phyloP scores from a whole-genome alignment of 345 rosid species.

The Brassica incana region DNA sequence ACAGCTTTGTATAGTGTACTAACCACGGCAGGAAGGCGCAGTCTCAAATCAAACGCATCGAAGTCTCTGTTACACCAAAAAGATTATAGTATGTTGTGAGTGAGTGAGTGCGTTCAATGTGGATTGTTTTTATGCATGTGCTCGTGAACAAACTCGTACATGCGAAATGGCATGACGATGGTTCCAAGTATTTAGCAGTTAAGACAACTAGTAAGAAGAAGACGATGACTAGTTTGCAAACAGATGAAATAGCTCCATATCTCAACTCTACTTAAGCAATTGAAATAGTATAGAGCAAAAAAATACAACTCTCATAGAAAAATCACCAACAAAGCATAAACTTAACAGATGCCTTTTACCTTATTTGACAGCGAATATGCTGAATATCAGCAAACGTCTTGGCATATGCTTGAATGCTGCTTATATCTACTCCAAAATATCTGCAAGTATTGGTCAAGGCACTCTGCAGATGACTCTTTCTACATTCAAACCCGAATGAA shows the following conservation, averaged over 20 bases:
- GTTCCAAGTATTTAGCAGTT: no score
- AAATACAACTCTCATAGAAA: no score
- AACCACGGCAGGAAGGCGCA: conserved; percentile 89
- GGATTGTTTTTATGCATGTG: not conserved
- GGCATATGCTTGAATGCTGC: conserved; percentile 72
- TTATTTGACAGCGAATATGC: conserved; percentile 85
- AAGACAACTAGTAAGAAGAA: no score
- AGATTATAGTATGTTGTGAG: not conserved
- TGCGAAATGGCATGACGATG: no score
- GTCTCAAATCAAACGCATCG: conserved; percentile 87
- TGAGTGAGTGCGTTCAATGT: not conserved
- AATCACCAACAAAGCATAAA: not conserved
- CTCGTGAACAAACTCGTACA: no score
- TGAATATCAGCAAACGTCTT: conserved; percentile 54
- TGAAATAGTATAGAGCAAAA: no score
- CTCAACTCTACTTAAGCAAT: no score
- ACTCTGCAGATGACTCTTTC: conserved; percentile 12
- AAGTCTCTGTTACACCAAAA: conserved; percentile 74
- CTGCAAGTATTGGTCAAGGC: conserved; percentile 58
- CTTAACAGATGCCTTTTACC: conserved; percentile 35
- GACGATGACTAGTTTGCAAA: no score
- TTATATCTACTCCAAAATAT: conserved; percentile 90
- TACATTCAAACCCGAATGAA: not conserved
- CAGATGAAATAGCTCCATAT: no score
- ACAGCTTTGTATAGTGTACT: conserved; percentile 69